Conservation (phyloP, 768 basidiomycete genomes). For the Boletus coccyginus region DNA sequence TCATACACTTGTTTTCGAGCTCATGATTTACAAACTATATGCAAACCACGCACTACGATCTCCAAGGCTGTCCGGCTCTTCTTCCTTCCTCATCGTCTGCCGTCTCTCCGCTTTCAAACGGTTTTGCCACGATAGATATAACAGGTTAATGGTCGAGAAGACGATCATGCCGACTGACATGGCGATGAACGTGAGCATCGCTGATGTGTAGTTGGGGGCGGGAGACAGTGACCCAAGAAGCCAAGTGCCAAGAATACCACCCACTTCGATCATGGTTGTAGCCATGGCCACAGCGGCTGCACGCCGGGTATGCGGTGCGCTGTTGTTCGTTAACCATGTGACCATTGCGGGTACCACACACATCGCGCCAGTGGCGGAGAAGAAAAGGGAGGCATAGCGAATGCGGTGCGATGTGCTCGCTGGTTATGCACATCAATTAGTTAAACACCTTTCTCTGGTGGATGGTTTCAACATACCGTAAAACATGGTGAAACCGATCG, state of each 20-base stretch:
- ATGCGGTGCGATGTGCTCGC: slow-evolving; percentile 32
- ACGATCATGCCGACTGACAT: slow-evolving; percentile 40
- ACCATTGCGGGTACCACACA: slow-evolving; percentile 46
- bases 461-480: neutral
- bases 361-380: slow-evolving; percentile 53
- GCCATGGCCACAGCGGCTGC: slow-evolving; percentile 56
- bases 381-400: slow-evolving; percentile 53
- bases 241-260: slow-evolving; percentile 61
- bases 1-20: too few relatives aligned
- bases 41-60: slow-evolving; percentile 55
- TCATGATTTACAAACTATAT: slow-evolving; percentile 38
- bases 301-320: slow-evolving; percentile 51
- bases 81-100: slow-evolving; percentile 24
- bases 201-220: slow-evolving; percentile 48
- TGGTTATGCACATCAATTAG: neutral
- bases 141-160: slow-evolving; percentile 36
- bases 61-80: slow-evolving; percentile 43
- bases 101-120: slow-evolving; percentile 41
- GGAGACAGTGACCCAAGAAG: slow-evolving; percentile 49
- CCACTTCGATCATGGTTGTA: slow-evolving; percentile 53
- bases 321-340: slow-evolving; percentile 63
- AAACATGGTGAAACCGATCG: slow-evolving; percentile 23
- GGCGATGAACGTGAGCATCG: slow-evolving; percentile 36
- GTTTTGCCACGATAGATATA: slow-evolving; percentile 44
- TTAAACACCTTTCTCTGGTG: too few relatives aligned